Evolutionary conservation across 441 rosid genomes (phyloP).

Genomic region (Pelargonium myrrhifolium): DNA sequence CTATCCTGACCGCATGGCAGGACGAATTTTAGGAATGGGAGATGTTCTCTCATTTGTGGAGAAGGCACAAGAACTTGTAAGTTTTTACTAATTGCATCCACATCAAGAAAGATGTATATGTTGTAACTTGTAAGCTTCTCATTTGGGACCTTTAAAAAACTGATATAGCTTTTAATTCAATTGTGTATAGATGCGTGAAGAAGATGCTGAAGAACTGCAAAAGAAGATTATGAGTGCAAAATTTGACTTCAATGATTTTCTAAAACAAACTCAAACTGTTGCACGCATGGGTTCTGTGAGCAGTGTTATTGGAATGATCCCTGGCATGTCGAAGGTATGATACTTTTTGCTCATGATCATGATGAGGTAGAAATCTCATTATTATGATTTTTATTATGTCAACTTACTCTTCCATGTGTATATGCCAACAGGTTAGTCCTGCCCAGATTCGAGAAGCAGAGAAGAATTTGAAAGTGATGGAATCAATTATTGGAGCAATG

Average conservation of each 20-base stretch:
- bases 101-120: slow-evolving; percentile 3
- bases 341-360: background rate
- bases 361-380: background rate
- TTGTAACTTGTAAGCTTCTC: background rate
- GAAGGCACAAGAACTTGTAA: slow-evolving; percentile 94
- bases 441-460: slow-evolving; percentile 94
- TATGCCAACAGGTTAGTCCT: slow-evolving; percentile 59
- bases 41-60: slow-evolving; percentile 96
- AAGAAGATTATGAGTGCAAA: slow-evolving; percentile 98
- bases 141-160: background rate
- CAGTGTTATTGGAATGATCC: slow-evolving; percentile 93
- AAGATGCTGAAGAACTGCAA: slow-evolving; percentile 95
- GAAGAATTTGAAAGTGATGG: slow-evolving; percentile 78
- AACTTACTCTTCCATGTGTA: slow-evolving; percentile 7
- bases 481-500: slow-evolving; percentile 90
- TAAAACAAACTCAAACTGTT: slow-evolving; percentile 93
- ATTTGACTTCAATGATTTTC: slow-evolving; percentile 93
- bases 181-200: slow-evolving; percentile 71
- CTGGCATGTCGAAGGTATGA: slow-evolving; percentile 88
- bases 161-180: slow-evolving; percentile 9
- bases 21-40: slow-evolving; percentile 96
- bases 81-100: slow-evolving; percentile 24
- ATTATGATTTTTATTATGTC: background rate
- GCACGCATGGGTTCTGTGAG: slow-evolving; percentile 97
- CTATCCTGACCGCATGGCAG: slow-evolving; percentile 98